Conservation (phyloP, 2,329 filamentous ascomycete genomes). For the Colletotrichum sp. region DNA sequence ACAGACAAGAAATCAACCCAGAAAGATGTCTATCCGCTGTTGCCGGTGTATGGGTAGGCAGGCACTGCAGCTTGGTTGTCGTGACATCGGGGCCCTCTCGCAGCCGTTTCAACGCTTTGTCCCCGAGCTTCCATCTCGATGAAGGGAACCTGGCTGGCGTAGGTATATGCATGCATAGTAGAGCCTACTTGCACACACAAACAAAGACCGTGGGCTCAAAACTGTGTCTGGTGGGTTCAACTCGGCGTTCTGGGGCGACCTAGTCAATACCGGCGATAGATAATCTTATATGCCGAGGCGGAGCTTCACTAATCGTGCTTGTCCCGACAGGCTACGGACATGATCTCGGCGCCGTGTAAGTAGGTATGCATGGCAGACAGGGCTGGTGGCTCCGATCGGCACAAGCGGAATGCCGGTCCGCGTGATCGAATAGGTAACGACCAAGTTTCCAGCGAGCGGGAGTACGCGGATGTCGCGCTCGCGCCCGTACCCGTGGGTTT, state of each 20-base stretch:
- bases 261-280: neutral
- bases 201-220: neutral
- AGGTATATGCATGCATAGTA: neutral
- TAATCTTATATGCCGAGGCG: neutral
- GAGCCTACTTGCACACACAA: neutral
- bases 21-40: constrained; percentile 1
- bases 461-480: neutral
- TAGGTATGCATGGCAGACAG: neutral
- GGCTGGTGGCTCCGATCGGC: neutral
- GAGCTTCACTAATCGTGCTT: neutral
- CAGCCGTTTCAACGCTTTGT: constrained; percentile 15
- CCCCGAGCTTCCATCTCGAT: neutral
- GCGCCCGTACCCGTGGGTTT: neutral
- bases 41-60: neutral
- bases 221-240: neutral
- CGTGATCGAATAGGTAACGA: neutral
- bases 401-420: neutral
- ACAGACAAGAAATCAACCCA: neutral
- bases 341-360: neutral
- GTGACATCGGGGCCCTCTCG: neutral
- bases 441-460: neutral
- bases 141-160: neutral
- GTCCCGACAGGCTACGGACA: neutral
- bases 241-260: neutral
- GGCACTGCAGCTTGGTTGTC: neutral